Conservation (phyloP, 345 rosid species). For the Heritiera fomes region DNA sequence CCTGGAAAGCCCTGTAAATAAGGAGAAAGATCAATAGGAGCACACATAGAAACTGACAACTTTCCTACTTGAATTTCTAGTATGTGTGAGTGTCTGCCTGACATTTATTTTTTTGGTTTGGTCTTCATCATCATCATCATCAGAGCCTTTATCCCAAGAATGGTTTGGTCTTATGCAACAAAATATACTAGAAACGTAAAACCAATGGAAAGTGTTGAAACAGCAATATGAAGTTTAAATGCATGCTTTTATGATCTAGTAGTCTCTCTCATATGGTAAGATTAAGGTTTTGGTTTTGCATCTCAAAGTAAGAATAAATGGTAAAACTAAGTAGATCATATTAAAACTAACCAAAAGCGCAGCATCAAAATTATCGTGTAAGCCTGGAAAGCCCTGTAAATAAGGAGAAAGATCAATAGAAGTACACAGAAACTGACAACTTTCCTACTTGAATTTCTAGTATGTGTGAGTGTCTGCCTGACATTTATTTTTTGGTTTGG, state of each 20-base stretch:
- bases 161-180: neutral
- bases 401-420: neutral
- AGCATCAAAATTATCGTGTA: too few species aligned
- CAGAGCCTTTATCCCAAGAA: too few species aligned
- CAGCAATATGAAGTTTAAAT: neutral
- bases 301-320: too few species aligned
- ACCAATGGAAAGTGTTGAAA: neutral
- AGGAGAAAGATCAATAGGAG: neutral
- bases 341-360: too few species aligned
- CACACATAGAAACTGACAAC: neutral
- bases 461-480: neutral
- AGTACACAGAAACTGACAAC: neutral
- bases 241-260: neutral
- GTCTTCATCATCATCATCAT: too few species aligned
- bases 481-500: neutral
- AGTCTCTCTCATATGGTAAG: neutral
- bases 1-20: neutral
- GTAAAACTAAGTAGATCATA: too few species aligned
- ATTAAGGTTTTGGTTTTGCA: neutral
- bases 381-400: neutral
- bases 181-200: neutral
- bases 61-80: neutral
- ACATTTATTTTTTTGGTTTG: neutral
- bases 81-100: neutral
- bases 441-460: neutral